Evolutionary conservation across 106 monocot species (phyloP).

Genomic region (Agapanthus africanus): DNA sequence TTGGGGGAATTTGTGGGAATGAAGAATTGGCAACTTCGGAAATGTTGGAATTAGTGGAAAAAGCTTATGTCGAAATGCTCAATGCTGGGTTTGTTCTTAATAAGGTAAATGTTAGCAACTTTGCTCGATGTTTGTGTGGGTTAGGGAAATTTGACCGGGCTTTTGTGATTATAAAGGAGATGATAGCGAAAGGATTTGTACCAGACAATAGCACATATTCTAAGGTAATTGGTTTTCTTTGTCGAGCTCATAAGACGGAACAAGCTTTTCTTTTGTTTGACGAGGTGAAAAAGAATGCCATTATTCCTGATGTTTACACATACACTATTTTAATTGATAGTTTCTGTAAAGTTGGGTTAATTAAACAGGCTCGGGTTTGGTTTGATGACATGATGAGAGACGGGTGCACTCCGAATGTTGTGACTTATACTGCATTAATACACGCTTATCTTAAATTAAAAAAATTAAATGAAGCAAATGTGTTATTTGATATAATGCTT

Average conservation of each 20-base stretch:
- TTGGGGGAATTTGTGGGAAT: constrained; percentile 79
- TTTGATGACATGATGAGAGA: constrained; percentile 81
- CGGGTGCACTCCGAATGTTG: constrained; percentile 82
- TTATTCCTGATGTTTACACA: constrained; percentile 82
- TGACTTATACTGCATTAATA: constrained; percentile 82
- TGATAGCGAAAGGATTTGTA: constrained; percentile 87
- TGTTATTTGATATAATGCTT: constrained; percentile 70
- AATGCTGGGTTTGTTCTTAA: constrained; percentile 78
- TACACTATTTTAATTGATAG: constrained; percentile 88
- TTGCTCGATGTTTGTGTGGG: constrained; percentile 61
- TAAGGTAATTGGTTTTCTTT: constrained; percentile 70
- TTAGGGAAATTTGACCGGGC: constrained; percentile 64
- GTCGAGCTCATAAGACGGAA: constrained; percentile 60
- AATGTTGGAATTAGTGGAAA: constrained; percentile 58
- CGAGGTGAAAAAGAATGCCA: constrained; percentile 80
- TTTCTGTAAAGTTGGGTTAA: constrained; percentile 93
- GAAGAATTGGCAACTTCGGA: constrained; percentile 38
- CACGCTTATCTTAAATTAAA: constrained; percentile 83
- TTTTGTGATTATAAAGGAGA: constrained; percentile 67
- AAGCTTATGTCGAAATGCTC: constrained; percentile 76
- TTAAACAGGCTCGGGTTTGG: constrained; percentile 62
- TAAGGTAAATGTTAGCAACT: constrained; percentile 76
- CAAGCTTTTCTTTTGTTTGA: constrained; percentile 70
- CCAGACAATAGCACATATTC: constrained; percentile 81
- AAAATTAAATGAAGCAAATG: constrained; percentile 52